Percentiles rank a stretch among this genome's conserved stretches.
These are phyloP conservation scores for Cladobotryum protrusum DNA, from an alignment of 2,329 filamentous ascomycete species.

Conservation along the genomic window DNA sequence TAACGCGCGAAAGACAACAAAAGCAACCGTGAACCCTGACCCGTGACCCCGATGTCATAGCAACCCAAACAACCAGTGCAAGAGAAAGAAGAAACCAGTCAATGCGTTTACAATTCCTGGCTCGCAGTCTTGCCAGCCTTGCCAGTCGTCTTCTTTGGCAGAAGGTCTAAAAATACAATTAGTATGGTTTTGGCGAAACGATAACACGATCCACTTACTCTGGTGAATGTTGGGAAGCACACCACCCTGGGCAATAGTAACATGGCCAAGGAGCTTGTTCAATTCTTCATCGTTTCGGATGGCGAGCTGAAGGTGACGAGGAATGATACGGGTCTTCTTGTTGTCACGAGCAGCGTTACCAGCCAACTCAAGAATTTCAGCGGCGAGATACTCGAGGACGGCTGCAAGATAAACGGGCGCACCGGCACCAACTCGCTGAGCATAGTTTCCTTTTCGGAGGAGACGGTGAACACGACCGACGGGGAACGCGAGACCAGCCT, in stretches of 20 bases:
- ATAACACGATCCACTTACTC: conserved; percentile 55
- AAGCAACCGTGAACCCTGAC: conserved; percentile 64
- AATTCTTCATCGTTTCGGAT: conserved; percentile 99
- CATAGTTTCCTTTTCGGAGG: conserved; percentile 98
- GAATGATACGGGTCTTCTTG: conserved; percentile 99
- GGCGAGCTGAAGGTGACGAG: conserved; percentile 96
- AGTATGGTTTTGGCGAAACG: conserved; percentile 23
- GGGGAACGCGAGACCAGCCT: conserved; percentile 97
- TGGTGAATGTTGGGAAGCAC: conserved; percentile 96
- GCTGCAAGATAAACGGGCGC: conserved; percentile 96
- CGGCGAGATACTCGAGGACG: conserved; percentile 96
- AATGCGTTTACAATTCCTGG: conserved; percentile 77
- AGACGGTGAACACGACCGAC: conserved; percentile 99
- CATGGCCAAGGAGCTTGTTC: conserved; percentile 96
- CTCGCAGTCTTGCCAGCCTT: conserved; percentile 89
- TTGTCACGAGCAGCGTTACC: conserved; percentile 98
- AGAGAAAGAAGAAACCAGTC: conserved; percentile 44
- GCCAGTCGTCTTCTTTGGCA: conserved; percentile 94
- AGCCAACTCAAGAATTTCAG: conserved; percentile 97
- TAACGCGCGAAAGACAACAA: conserved; percentile 41
- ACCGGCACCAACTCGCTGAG: conserved; percentile 97
- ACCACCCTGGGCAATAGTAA: conserved; percentile 96
- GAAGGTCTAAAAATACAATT: conserved; percentile 62
- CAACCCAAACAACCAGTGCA: conserved; percentile 61
- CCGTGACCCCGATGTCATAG: conserved; percentile 79